Evolutionary conservation across 257 asterid species (phyloP).

Genomic region (Nyctanthes arbortristis): DNA sequence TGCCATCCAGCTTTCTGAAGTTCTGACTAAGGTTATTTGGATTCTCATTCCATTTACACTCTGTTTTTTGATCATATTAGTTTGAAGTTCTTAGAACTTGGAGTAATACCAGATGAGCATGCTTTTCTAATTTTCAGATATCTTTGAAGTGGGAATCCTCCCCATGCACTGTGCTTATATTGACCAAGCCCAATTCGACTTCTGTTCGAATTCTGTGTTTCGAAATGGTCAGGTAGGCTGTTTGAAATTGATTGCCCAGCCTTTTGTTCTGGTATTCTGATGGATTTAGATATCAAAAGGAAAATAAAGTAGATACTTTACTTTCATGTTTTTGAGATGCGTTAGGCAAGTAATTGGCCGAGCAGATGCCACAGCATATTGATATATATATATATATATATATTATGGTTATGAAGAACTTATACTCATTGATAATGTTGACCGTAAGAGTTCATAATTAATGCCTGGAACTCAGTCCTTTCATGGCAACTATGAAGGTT

Average conservation of each 20-base stretch:
- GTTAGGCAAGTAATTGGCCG: too few relatives aligned
- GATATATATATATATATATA: too few relatives aligned
- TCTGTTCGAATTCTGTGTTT: constrained; percentile 65
- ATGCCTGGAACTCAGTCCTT: not conserved
- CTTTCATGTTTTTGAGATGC: too few relatives aligned
- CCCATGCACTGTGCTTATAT: constrained; percentile 82
- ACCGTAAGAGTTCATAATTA: not conserved
- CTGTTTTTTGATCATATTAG: not conserved
- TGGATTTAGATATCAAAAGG: too few relatives aligned
- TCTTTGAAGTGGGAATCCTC: constrained; percentile 90
- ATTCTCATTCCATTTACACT: not conserved
- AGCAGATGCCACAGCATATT: too few relatives aligned
- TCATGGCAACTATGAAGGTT: not conserved
- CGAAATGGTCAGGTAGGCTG: constrained; percentile 82
- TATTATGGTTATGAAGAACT: too few relatives aligned
- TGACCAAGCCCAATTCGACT: constrained; percentile 81
- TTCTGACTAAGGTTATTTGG: constrained; percentile 11
- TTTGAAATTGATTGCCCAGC: constrained; percentile 1
- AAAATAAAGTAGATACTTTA: too few relatives aligned
- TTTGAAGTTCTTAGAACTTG: not conserved
- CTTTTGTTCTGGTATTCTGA: not conserved
- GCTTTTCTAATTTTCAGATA: constrained; percentile 41
- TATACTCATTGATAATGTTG: too few relatives aligned
- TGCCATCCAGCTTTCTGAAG: not conserved
- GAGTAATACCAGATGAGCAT: constrained; percentile 6